These are phyloP conservation scores for Thalia dealbata DNA, from an alignment of 176 grass and related monocot species.

Conservation along the genomic window DNA sequence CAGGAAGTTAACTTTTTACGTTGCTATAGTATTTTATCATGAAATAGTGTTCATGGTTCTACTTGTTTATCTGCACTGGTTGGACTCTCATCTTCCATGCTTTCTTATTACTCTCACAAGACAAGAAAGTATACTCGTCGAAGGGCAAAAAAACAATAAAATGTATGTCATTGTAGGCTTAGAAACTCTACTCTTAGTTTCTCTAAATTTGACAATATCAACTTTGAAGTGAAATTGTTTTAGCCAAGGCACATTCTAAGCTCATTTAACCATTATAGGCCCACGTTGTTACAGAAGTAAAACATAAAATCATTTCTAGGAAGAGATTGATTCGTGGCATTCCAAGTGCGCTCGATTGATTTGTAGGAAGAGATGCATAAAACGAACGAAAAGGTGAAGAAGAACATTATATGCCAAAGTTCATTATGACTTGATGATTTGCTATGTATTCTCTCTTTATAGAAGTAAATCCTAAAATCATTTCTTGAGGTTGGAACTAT, in stretches of 20 bases:
- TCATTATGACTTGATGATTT: no score
- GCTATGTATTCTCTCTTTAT: no score
- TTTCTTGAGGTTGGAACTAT: no score
- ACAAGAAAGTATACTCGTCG: neutral
- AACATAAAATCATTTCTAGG: no score
- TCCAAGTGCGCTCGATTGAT: no score
- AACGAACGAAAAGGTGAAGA: no score
- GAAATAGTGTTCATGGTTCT: neutral
- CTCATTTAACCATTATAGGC: neutral
- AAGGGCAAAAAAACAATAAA: neutral
- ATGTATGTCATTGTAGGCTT: neutral
- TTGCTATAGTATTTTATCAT: no score
- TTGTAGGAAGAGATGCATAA: no score
- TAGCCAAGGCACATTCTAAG: neutral
- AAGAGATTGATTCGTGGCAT: no score
- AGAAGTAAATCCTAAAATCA: no score
- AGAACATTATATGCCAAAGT: no score
- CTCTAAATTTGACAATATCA: neutral
- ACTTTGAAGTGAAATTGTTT: neutral
- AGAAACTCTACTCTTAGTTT: neutral
- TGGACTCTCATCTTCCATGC: neutral
- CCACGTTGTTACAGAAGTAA: neutral
- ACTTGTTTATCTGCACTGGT: neutral
- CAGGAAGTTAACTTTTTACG: no score
- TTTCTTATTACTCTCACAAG: neutral